phyloP scores from a whole-genome alignment of 2,329 filamentous ascomycete genomes.

The Fusarium liriodendri region DNA sequence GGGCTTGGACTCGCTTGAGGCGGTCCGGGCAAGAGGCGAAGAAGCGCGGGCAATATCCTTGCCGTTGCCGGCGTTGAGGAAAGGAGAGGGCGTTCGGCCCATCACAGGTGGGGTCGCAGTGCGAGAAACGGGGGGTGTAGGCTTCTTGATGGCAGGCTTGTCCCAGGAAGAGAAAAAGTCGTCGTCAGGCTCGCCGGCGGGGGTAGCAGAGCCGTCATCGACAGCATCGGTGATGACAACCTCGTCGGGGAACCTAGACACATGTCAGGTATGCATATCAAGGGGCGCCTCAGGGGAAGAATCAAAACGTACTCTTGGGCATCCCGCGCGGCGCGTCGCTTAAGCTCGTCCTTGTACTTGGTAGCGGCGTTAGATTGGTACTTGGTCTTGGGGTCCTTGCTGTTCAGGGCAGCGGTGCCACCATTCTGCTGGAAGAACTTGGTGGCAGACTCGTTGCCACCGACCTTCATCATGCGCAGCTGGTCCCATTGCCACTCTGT shows the following conservation, averaged over 20 bases:
- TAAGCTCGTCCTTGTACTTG: slow-evolving; percentile 98
- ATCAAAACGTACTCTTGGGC: slow-evolving; percentile 76
- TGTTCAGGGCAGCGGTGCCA: slow-evolving; percentile 90
- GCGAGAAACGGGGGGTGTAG: slow-evolving; percentile 91
- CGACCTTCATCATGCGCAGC: slow-evolving; percentile 96
- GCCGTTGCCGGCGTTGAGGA: slow-evolving; percentile 81
- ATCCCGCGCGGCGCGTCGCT: slow-evolving; percentile 84
- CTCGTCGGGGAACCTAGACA: slow-evolving; percentile 79
- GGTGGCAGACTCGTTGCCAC: slow-evolving; percentile 96
- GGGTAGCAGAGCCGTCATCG: slow-evolving; percentile 77
- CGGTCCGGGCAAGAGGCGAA: slow-evolving; percentile 79
- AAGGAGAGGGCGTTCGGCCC: slow-evolving; percentile 88
- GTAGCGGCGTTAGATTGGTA: slow-evolving; percentile 93
- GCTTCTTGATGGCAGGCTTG: slow-evolving; percentile 95
- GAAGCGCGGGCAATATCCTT: slow-evolving; percentile 81
- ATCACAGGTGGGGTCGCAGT: slow-evolving; percentile 86
- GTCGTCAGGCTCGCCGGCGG: slow-evolving; percentile 87
- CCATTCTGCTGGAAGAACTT: slow-evolving; percentile 99
- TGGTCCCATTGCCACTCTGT: slow-evolving; percentile 99
- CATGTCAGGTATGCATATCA: slow-evolving; percentile 39
- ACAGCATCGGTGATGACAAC: slow-evolving; percentile 84
- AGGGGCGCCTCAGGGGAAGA: background rate
- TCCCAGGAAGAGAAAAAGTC: slow-evolving; percentile 99
- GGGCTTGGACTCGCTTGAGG: slow-evolving; percentile 65
- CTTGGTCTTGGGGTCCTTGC: slow-evolving; percentile 97